A percentile compares a stretch with the other conserved stretches of the same genome.
Evolutionary conservation across 179 eudicot species (phyloP).

Genomic region (Sideroxylon spinosum): DNA sequence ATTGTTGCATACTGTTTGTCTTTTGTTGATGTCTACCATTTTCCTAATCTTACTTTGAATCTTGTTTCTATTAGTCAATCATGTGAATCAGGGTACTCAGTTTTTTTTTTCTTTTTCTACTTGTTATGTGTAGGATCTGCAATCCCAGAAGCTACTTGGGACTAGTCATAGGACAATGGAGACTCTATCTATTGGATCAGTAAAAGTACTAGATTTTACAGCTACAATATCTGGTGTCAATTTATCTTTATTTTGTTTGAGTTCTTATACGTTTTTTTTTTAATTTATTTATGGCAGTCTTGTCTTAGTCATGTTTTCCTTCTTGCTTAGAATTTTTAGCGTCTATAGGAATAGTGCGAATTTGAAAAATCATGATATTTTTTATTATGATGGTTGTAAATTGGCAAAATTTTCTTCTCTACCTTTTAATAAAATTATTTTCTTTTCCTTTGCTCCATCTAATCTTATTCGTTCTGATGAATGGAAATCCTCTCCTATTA

Average conservation of each 20-base stretch:
- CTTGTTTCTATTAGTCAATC: neutral
- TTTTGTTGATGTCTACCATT: neutral
- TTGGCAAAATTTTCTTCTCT: neutral
- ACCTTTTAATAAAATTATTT: neutral
- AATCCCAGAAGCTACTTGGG: neutral
- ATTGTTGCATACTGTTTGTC: neutral
- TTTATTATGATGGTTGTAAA: neutral
- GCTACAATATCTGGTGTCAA: neutral
- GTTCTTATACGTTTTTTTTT: neutral
- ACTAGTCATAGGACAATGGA: neutral
- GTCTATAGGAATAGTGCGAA: neutral
- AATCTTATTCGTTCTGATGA: constrained; percentile 11
- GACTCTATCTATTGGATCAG: neutral
- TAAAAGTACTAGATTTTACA: neutral
- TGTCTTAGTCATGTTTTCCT: neutral
- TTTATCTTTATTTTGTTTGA: neutral
- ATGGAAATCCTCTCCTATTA: constrained; percentile 2
- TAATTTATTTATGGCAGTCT: neutral
- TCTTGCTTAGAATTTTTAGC: neutral
- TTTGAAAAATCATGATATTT: too few relatives aligned
- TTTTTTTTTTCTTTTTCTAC: too few relatives aligned
- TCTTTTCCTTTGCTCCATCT: neutral
- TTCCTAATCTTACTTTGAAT: neutral
- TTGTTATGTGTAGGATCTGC: neutral
- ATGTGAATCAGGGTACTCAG: neutral